Base-by-base conservation (phyloP, 768 basidiomycete species). In the Amanita thiersii region DNA sequence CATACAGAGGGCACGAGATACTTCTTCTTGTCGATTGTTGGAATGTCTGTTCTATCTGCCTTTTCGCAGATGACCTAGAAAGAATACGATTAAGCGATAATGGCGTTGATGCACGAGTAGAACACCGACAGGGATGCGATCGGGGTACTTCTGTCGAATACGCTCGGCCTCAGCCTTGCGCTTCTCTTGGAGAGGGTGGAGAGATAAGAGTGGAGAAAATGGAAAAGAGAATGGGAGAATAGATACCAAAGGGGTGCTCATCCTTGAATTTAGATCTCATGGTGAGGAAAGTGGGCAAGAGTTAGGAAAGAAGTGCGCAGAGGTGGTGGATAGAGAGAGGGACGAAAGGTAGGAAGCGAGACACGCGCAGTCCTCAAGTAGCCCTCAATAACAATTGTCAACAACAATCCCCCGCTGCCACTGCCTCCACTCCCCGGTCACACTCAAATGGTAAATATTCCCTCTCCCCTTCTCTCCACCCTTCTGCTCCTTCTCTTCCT, bases 11-110 rank as follows among this genome's bases (percentile, higher is more conserved):
- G 96, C 7, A 99, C 96, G 40, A 99, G 74, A 54, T 99, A 99
- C 73, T 99, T 99, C 92, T 99, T 98, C 87, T 99, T 99, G 75
- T 99, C 96, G 60, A 99, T 97, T 20, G 92, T 93, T 0, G 93
- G 89, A 61, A 99, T 98, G 68, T 99, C 96, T 42, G 92, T 93
- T 56, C 86, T 78, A 70, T 98, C 93, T 37, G 91, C 93, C 70
- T 96, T 97, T 77, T 99, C 96, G 67, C 96, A 99, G 65, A 99
- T 99, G 44, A 99, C 94, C 93, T 97, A 52, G 46, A 29, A 30
- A 46, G 46, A 25, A 37, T 17, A 30, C 20, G 20, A 20, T 25
- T 17, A 4, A 21, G 14, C 12, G 18, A 19, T 21, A 3, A 33
- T 38, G 12, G 10, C 26, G 17, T 35, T 10, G 2, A 37, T 19